phyloP scores from a whole-genome alignment of 805 yeast species.

The Kurtzmaniella fragi region DNA sequence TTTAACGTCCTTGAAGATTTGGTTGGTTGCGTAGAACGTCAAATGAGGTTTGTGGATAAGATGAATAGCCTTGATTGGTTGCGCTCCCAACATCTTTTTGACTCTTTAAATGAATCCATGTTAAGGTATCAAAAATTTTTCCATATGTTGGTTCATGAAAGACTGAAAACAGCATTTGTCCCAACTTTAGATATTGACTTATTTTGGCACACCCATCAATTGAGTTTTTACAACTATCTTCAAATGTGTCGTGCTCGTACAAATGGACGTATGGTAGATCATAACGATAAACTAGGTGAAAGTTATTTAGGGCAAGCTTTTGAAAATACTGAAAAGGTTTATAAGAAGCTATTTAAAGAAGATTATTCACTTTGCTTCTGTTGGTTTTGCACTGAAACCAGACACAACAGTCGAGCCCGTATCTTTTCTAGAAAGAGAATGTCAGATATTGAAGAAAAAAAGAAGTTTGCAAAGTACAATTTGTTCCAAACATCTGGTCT shows the following conservation, averaged over 20 bases:
- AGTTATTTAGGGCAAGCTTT: conserved; percentile 12
- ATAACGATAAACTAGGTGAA: conserved; percentile 21
- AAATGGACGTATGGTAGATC: conserved; percentile 12
- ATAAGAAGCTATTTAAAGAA: conserved; percentile 9
- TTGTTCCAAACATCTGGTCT: too few relatives aligned
- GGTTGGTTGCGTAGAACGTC: conserved; percentile 19
- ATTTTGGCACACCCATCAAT: conserved; percentile 24
- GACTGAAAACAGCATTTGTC: conserved; percentile 8
- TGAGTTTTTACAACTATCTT: conserved; percentile 12
- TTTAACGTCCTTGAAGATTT: conserved; percentile 23
- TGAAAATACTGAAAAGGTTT: conserved; percentile 12
- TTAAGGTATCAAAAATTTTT: conserved; percentile 16
- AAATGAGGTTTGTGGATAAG: conserved; percentile 16
- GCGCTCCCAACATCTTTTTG: conserved; percentile 9
- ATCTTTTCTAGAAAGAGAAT: too few relatives aligned
- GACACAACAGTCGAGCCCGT: conserved; percentile 2
- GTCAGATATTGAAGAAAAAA: too few relatives aligned
- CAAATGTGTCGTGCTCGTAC: conserved; percentile 5
- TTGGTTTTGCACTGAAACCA: conserved; percentile 8
- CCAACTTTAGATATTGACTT: conserved; percentile 25
- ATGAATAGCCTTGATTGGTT: conserved; percentile 17
- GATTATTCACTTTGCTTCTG: conserved; percentile 19
- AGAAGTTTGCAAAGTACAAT: too few relatives aligned
- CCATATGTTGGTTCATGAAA: conserved; percentile 2
- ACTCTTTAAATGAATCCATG: conserved; percentile 10